These are phyloP conservation scores for Calonectria hongkongensis DNA, from an alignment of 2,329 filamentous ascomycete species.

Conservation along the genomic window DNA sequence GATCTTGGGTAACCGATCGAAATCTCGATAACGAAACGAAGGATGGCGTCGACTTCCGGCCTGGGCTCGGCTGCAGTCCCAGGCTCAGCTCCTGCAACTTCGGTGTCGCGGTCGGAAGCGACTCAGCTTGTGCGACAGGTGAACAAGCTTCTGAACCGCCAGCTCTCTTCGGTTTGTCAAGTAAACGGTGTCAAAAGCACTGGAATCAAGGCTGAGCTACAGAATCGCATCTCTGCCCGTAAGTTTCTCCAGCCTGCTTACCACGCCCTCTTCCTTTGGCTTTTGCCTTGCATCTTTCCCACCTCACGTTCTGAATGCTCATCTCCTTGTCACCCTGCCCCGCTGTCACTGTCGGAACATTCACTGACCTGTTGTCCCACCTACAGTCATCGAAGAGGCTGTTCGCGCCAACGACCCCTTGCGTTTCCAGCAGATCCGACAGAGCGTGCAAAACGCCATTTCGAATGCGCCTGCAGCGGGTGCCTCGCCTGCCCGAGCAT, in stretches of 20 bases:
- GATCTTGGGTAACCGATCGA: constrained; percentile 8
- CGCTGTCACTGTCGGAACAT: constrained; percentile 16
- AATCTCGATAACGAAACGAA: constrained; percentile 26
- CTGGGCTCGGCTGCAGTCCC: constrained; percentile 46
- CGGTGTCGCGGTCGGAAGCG: constrained; percentile 65
- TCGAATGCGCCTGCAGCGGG: constrained; percentile 53
- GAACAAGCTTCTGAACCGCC: constrained; percentile 72
- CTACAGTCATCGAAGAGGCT: constrained; percentile 65
- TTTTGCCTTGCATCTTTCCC: background rate
- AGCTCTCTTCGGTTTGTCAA: constrained; percentile 86
- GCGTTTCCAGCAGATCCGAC: constrained; percentile 66
- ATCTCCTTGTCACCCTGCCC: constrained; percentile 4
- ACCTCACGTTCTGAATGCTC: background rate
- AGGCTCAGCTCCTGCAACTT: constrained; percentile 46
- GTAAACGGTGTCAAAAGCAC: constrained; percentile 84
- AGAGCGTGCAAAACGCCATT: constrained; percentile 63
- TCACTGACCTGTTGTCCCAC: constrained; percentile 26
- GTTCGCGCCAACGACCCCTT: constrained; percentile 60
- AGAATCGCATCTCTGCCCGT: constrained; percentile 87
- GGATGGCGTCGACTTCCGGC: constrained; percentile 52
- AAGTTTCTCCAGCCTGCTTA: constrained; percentile 62
- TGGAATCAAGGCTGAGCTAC: constrained; percentile 89
- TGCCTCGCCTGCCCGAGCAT: constrained; percentile 46
- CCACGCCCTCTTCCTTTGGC: background rate
- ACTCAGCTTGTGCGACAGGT: constrained; percentile 66